Evolutionary conservation across 164 flowering plant species (phyloP), one percentile per base, ranked within the genome.

Genomic region (Chloranthus sessilifolius): DNA sequence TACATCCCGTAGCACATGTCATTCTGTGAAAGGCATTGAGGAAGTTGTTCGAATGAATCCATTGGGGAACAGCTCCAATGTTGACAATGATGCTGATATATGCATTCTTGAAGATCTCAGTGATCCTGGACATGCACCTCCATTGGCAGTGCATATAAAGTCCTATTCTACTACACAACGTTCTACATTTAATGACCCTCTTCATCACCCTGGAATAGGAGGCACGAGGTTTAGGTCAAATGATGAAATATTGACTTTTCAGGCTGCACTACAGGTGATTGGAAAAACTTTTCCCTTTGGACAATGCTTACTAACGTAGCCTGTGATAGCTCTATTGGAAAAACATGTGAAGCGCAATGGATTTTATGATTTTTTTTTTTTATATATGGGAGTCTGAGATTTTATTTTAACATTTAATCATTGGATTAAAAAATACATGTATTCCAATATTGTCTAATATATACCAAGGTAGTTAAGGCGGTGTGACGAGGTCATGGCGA

Each of bases 21-120:
- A 60, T 57, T 37, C 57, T 57, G 51, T 54, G 25, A 67, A 59
- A 51, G 55, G 36, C 21, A 63, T 65, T 38, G 63, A 68, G 38
- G 77, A 70, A 55, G 61, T 66, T 31, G 64, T 55, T 63, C 62
- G 60, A n/a, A 56, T 71, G 37, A 71, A 61, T 58, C 53, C 50
- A 8, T 59, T 60, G 14, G 61, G 53, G 55, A 40, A 52, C 45
- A 64, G 28, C 28, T 52, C 66, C 5, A 53, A 38, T 60, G 59
- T 60, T 50, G 82, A 68, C 42, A 70, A 70, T 65, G 88, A 83
- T 29, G 42, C 69, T 60, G 91, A 87, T 69, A 19, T 87, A 37
- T 78, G 78, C 50, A 81, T 83, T 44, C 69, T 83, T 59, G 89
- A 87, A 65, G 80, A 81, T 48, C 67, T 75, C 29, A 75, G 85